Evolutionary conservation across 163 green algal species (phyloP).

Genomic region (Volvox carteri): DNA sequence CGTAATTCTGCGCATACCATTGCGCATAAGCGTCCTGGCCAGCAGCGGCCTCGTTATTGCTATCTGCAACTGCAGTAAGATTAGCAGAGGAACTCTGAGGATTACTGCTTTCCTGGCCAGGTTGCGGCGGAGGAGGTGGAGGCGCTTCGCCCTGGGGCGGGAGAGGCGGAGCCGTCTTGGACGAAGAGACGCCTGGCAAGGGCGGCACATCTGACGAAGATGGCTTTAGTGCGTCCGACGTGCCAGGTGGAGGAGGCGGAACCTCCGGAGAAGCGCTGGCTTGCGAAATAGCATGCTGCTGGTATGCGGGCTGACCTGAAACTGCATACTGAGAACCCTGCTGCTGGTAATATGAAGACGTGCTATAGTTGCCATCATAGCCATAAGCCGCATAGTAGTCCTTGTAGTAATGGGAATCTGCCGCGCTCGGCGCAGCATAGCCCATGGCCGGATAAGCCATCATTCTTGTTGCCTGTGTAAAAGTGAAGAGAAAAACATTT

Average conservation of each 20-base stretch:
- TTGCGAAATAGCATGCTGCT: neutral
- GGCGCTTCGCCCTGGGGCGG: neutral
- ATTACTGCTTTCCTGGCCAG: neutral
- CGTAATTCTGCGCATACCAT: conserved; percentile 44
- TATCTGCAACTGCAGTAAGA: neutral
- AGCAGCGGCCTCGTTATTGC: neutral
- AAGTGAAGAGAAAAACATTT: neutral
- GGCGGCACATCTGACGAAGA: neutral
- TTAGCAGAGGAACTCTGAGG: neutral
- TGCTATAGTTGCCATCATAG: conserved; percentile 19
- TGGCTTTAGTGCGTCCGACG: neutral
- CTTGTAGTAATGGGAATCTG: conserved; percentile 26
- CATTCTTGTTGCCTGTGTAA: neutral
- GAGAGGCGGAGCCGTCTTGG: neutral
- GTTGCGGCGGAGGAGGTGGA: neutral
- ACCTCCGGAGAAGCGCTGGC: neutral
- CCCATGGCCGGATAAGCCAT: conserved; percentile 13
- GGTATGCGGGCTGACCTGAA: neutral
- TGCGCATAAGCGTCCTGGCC: neutral
- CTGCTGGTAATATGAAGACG: conserved; percentile 43
- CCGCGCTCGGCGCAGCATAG: neutral
- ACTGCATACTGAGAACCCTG: neutral
- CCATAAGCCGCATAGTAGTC: conserved; percentile 49
- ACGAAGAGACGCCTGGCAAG: neutral
- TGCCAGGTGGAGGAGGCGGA: neutral